Base-by-base conservation (phyloP, 495 filamentous ascomycete species). In the Aspergillus cavernicola region DNA sequence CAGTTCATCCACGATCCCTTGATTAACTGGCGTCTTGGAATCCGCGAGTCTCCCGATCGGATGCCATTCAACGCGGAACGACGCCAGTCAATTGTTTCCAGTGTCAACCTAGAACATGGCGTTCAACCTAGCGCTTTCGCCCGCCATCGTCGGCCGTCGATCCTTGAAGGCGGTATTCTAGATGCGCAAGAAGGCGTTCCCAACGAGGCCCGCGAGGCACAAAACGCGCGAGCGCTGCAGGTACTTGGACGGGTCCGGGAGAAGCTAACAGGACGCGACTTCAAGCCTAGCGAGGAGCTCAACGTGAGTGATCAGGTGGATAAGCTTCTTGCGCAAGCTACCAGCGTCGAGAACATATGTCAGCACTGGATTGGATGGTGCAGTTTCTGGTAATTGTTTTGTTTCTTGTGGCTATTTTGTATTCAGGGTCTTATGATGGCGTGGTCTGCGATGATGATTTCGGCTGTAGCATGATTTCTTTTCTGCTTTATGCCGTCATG, bases 361-460 rank as follows among this genome's bases (percentile, higher is more conserved):
- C 93, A 97, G 73, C 93, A 97, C 73, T 99, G 97, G 69, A 97
- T 97, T 53, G 93, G 92, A 48, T 95, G 90, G 90, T 95, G 90
- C 69, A 91, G 87, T 70, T 95, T 92, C 78, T 92, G 89, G 88
- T 95, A 50, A 69, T 53, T 50, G 8, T 52, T 42, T 42, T 50
- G 22, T 51, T 45, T 49, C 39, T 51, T 59, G 54, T 58, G 40
- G 33, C 23, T 55, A 53, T 48, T 53, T 45, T 54, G 38, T 56
- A 38, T 48, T 33, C 36, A 29, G 50, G 56, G 44, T 48, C 31
- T 51, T 52, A 53, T 38, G 54, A 55, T 31, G 55, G 61, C 59
- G 59, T 39, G 52, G 35, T 33, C 49, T 51, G 39, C 49, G 55
- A 55, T 53, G 55, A 60, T 19, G 55, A 46, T 52, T 42, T 47